Evolutionary conservation across 345 rosid species (phyloP), one percentile per base, ranked within the genome.

Genomic region (Lepidium didymum): DNA sequence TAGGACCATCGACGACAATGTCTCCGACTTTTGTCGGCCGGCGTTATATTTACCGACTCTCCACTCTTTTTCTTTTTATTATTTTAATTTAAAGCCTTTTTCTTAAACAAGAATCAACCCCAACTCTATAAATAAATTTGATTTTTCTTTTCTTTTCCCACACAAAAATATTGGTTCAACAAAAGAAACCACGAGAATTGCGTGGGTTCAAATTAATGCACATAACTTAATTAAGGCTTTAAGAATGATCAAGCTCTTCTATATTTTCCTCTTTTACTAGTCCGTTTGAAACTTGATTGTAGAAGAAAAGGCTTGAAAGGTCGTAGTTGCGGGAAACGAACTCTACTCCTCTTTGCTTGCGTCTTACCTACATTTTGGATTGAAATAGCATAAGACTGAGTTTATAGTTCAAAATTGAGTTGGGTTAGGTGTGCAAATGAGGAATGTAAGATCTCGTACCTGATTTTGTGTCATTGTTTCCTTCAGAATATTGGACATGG

Each of bases 1-100:
- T 66, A 73, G 77, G 72, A 46, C 77, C 67, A 12, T 55, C 73
- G 73, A 62, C 67, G 67, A 66, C 34, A 64, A 42, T 66, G 61
- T 13, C 8, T 16, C 47, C 42, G 31, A 40, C 64, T 79, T 73
- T 70, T 78, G 83, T 82, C 88, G 80, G 88, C 88, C 87, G 85
- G 83, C 84, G 71, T 78, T 82, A 84, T 73, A 78, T 72, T 67
- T 51, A 83, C 85, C 84, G 80, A 83, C 79, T 68, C 73, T 73
- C 67, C 67, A 65, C 71, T 73, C 67, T 57, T 55, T 18, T 14
- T 4, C n/a, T 36, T 44, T 55, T 18, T 13, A 46, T 25, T 73
- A 58, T 36, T 67, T 35, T 47, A 46, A n/a, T 10, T 7, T 7
- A 38, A 56, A 38, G 34, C 19, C 25, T 40, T 61, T 64, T 8